Base-by-base conservation (phyloP, 2,329 filamentous ascomycete genomes). In the Colletotrichum lupini region DNA sequence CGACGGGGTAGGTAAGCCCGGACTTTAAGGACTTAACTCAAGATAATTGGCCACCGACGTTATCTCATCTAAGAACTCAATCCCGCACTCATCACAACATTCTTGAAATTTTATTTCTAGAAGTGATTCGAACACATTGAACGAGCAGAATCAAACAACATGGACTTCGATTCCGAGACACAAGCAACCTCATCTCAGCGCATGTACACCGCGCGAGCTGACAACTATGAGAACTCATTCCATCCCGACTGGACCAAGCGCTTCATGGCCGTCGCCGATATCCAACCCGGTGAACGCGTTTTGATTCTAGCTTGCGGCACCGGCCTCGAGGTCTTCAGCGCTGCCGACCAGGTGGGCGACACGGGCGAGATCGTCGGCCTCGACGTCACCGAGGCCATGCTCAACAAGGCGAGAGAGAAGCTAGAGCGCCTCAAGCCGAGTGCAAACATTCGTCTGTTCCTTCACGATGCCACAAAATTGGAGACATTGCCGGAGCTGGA, bases 291-390 rank as follows among this genome's bases (percentile, higher is more conserved):
- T n/a, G 72, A 82, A 52, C 75, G 71, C 26, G 72, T 82, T 28
- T 79, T 83, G 4, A 75, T 77, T 37, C 77, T 82, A n/a, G 80
- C 77, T 35, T 83, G 81, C 70, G 82, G 81, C n/a, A 83, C 81
- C 12, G 81, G 80, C 5, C 75, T 82, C 3, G 80, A 82, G 24
- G 75, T 77, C 8, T 78, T 79, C 63, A 75, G 79, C 19, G 78
- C 80, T n/a, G 80, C 79, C 1, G 76, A 77, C 2, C 52, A 35
- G 4, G 76, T 81, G 11, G 78, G 79, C 11, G 75, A 76, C 1
- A 55, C 74, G 2, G 82, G 80, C 9, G 59, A 68, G 35, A 75
- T 83, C 19, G 53, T 81, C 9, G 81, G 77, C 22, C 76, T 82
- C n/a, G 81, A 83, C 68, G 74, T 78, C 42, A 80, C 79, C 2